These are phyloP conservation scores for Spizellomyces punctatus DNA, from an alignment of 192 early-diverging fungal genomes.

Conservation along the genomic window DNA sequence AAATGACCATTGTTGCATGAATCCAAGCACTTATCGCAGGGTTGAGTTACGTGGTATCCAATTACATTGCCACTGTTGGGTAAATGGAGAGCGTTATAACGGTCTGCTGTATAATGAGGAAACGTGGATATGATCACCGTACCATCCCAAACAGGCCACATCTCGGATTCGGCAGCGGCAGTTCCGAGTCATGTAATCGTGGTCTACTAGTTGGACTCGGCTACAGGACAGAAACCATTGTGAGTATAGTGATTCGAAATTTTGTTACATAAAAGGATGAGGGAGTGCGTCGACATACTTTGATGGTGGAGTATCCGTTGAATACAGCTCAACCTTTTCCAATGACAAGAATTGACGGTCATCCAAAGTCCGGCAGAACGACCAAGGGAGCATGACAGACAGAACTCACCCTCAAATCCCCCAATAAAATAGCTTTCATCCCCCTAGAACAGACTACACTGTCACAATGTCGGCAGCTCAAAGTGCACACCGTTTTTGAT, in stretches of 20 bases:
- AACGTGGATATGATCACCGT: constrained; percentile 8
- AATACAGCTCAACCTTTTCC: constrained; percentile 67
- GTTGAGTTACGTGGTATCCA: constrained; percentile 80
- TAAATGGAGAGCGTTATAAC: neutral
- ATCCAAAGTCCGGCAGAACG: neutral
- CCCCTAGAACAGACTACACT: constrained; percentile 65
- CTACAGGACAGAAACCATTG: neutral
- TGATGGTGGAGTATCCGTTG: constrained; percentile 71
- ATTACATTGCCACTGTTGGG: constrained; percentile 57
- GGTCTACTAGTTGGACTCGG: constrained; percentile 71
- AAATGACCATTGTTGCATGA: constrained; percentile 97
- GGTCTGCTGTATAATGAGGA: neutral
- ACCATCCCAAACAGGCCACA: constrained; percentile 73
- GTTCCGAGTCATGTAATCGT: constrained; percentile 80
- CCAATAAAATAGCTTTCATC: constrained; percentile 83
- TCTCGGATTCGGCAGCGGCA: constrained; percentile 78
- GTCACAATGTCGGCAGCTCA: constrained; percentile 29
- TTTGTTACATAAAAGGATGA: neutral
- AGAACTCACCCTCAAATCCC: constrained; percentile 45
- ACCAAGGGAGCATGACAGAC: neutral
- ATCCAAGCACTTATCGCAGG: constrained; percentile 81
- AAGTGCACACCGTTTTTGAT: constrained; percentile 24
- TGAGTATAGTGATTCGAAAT: constrained; percentile 9
- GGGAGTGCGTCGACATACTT: constrained; percentile 19
- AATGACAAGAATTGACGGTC: neutral